A percentile compares a stretch with the other conserved stretches of the same genome.
Evolutionary conservation across 257 asterid species (phyloP).

Genomic region (Fraxinus pennsylvanica): DNA sequence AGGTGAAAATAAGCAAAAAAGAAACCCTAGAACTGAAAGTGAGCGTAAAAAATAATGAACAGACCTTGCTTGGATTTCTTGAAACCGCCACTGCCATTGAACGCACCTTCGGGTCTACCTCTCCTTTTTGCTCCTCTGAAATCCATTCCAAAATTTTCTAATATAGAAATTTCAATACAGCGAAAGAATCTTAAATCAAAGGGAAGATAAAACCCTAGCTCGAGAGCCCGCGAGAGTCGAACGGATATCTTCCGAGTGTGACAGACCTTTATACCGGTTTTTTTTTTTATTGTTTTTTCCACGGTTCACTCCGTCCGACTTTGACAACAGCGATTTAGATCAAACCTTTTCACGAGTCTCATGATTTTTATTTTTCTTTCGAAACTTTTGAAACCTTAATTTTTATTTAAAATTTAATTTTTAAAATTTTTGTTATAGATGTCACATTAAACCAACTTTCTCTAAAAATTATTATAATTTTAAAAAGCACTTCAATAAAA

Average conservation of each 20-base stretch:
- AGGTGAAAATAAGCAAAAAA: background rate
- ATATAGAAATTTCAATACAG: background rate
- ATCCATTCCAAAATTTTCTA: slow-evolving; percentile 42
- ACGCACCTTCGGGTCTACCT: slow-evolving; percentile 48
- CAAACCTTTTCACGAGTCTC: too few relatives aligned
- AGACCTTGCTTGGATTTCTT: slow-evolving; percentile 68
- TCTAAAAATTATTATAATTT: too few relatives aligned
- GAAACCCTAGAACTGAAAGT: slow-evolving; percentile 25
- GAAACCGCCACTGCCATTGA: slow-evolving; percentile 59
- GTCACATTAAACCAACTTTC: too few relatives aligned
- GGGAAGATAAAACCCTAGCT: background rate
- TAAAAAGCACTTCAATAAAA: too few relatives aligned
- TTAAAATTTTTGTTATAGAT: too few relatives aligned
- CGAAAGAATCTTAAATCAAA: background rate
- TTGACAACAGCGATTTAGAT: too few relatives aligned
- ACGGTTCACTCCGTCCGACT: too few relatives aligned
- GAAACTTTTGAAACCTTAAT: too few relatives aligned
- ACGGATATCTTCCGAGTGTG: background rate
- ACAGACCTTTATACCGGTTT: background rate
- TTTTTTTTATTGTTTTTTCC: background rate
- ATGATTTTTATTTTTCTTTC: too few relatives aligned
- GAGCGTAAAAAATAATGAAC: background rate
- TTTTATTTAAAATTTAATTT: too few relatives aligned
- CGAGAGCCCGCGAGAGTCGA: background rate
- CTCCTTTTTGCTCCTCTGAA: slow-evolving; percentile 59